Percentiles rank a stretch among this genome's conserved stretches.
phyloP scores from a whole-genome alignment of 2,329 filamentous ascomycete species.

The Aspergillus neotritici region DNA sequence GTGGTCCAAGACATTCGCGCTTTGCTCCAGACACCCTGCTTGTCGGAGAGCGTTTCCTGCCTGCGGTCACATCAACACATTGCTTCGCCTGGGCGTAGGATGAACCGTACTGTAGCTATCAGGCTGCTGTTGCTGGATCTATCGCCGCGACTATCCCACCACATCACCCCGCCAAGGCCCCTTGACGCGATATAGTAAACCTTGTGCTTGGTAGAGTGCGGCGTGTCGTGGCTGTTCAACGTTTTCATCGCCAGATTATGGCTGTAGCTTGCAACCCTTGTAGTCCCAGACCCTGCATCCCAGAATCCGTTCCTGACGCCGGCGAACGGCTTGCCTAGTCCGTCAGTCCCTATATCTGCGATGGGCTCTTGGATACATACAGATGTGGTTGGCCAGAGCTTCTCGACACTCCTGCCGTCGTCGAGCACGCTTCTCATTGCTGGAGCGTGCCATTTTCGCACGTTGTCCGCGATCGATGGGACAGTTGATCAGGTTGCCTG shows the following conservation, averaged over 20 bases:
- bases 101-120: constrained; percentile 49
- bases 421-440: too few species aligned
- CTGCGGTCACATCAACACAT: constrained; percentile 9
- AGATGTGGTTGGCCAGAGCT: too few species aligned
- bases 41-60: constrained; percentile 33
- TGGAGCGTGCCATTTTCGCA: too few species aligned
- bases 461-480: too few species aligned
- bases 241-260: constrained; percentile 57
- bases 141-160: constrained; percentile 87
- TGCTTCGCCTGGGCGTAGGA: not conserved
- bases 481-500: too few species aligned
- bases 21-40: constrained; percentile 38
- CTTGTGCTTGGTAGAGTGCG: constrained; percentile 62
- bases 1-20: constrained; percentile 47
- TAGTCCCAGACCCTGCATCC: constrained; percentile 85
- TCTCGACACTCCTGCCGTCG: too few species aligned
- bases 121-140: constrained; percentile 59
- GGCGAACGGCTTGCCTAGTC: constrained; percentile 61
- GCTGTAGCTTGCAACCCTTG: constrained; percentile 71
- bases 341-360: too few species aligned
- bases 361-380: too few species aligned
- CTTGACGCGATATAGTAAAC: constrained; percentile 62
- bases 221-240: constrained; percentile 73
- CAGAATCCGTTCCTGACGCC: constrained; percentile 75
- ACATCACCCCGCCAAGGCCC: constrained; percentile 85